These are phyloP conservation scores for Penicillium sp. DNA, from an alignment of 2,329 filamentous ascomycete species.

Conservation along the genomic window DNA sequence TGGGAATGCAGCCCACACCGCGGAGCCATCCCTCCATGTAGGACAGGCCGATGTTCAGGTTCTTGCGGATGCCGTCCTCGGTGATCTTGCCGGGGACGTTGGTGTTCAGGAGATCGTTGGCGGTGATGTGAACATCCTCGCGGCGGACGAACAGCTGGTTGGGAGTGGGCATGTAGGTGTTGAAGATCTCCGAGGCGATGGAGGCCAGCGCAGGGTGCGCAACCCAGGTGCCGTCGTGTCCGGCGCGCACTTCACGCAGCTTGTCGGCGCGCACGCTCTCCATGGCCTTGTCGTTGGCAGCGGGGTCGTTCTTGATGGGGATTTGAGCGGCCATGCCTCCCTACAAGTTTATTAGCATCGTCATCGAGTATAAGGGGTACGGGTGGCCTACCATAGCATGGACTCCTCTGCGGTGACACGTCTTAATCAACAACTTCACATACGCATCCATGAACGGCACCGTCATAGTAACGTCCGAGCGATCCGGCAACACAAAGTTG, in stretches of 20 bases:
- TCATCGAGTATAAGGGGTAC: no score
- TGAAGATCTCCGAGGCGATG: conserved; percentile 89
- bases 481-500: conserved; percentile 86
- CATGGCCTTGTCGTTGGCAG: conserved; percentile 90
- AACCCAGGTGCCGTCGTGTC: conserved; percentile 96
- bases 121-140: conserved; percentile 76
- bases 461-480: conserved; percentile 88
- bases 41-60: conserved; percentile 86
- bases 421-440: conserved; percentile 94
- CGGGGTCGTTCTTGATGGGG: conserved; percentile 88
- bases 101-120: conserved; percentile 93
- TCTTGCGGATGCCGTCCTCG: conserved; percentile 92
- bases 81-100: conserved; percentile 88
- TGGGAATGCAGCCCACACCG: conserved; percentile 88
- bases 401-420: conserved; percentile 91
- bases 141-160: conserved; percentile 89
- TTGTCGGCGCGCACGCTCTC: conserved; percentile 87
- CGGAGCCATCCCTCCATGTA: conserved; percentile 99
- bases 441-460: conserved; percentile 98
- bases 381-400: no score
- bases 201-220: conserved; percentile 84
- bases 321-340: conserved; percentile 98
- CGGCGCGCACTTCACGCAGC: conserved; percentile 86
- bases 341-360: no score
- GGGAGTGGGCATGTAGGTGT: conserved; percentile 95